Conservation (phyloP, 352 stramenopile species). For the Phytophthora ramorum region DNA sequence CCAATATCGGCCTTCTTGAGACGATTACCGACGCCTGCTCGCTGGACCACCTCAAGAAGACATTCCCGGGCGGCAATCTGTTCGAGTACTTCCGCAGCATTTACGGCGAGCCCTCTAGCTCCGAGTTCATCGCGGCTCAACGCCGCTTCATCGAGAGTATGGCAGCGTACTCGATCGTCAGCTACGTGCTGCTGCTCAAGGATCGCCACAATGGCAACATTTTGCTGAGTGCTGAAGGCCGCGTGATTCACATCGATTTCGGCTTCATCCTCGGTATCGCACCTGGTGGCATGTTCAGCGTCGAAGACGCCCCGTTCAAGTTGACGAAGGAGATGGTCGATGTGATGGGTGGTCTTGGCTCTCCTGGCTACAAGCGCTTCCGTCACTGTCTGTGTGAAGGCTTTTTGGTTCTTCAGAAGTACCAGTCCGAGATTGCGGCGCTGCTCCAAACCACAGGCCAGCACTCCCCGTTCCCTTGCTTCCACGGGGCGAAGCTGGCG, state of each 20-base stretch:
- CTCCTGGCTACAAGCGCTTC: constrained; percentile 90
- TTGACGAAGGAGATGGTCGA: constrained; percentile 98
- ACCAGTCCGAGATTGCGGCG: constrained; percentile 93
- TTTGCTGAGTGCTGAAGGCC: constrained; percentile 95
- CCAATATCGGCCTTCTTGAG: constrained; percentile 95
- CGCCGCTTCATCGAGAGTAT: constrained; percentile 95
- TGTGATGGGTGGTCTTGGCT: constrained; percentile 94
- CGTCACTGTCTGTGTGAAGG: constrained; percentile 93
- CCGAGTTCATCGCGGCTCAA: constrained; percentile 75
- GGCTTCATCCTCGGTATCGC: constrained; percentile 98
- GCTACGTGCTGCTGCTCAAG: constrained; percentile 97
- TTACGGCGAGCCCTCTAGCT: constrained; percentile 52
- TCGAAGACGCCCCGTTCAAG: constrained; percentile 99
- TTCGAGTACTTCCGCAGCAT: constrained; percentile 90
- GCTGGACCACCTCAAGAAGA: constrained; percentile 97
- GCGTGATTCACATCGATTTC: constrained; percentile 99
- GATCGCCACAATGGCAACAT: constrained; percentile 99
- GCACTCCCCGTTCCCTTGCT: constrained; percentile 96
- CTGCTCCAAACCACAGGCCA: constrained; percentile 96
- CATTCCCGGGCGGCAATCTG: constrained; percentile 87
- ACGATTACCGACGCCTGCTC: constrained; percentile 96
- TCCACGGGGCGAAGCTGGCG: constrained; percentile 70
- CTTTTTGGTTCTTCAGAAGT: constrained; percentile 94
- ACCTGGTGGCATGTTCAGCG: constrained; percentile 96
- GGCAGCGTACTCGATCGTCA: constrained; percentile 98